Conservation (phyloP, 768 basidiomycete genomes). For the Leccinum arenicola region DNA sequence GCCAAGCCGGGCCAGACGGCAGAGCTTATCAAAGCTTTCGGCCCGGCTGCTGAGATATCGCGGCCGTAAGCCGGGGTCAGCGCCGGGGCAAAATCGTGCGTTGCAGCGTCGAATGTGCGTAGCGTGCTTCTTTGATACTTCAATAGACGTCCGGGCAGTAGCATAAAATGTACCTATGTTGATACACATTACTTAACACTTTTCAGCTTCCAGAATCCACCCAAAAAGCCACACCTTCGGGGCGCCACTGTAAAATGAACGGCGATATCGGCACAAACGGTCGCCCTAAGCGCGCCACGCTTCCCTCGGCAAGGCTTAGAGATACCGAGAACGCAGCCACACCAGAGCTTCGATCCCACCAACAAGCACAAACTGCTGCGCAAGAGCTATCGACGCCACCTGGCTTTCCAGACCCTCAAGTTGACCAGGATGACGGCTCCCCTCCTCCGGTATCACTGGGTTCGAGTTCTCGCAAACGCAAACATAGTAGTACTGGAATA, state of each 20-base stretch:
- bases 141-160: not conserved
- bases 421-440: not conserved
- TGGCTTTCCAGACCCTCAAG: not conserved
- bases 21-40: not conserved
- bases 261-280: not conserved
- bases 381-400: not conserved
- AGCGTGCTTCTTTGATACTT: not conserved
- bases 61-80: not conserved
- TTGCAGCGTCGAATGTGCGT: too few relatives aligned
- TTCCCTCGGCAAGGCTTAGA: not conserved
- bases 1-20: not conserved
- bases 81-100: not conserved
- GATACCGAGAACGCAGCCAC: not conserved
- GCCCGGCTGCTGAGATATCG: not conserved
- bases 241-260: not conserved
- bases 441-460: not conserved
- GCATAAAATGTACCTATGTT: not conserved
- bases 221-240: not conserved
- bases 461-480: not conserved
- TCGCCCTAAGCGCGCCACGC: not conserved
- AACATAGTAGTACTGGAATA: not conserved
- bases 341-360: not conserved
- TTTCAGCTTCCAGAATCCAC: not conserved
- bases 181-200: not conserved
- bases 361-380: not conserved